These are phyloP conservation scores for Termitomyces sp. DNA, from an alignment of 768 basidiomycete genomes.

Conservation along the genomic window DNA sequence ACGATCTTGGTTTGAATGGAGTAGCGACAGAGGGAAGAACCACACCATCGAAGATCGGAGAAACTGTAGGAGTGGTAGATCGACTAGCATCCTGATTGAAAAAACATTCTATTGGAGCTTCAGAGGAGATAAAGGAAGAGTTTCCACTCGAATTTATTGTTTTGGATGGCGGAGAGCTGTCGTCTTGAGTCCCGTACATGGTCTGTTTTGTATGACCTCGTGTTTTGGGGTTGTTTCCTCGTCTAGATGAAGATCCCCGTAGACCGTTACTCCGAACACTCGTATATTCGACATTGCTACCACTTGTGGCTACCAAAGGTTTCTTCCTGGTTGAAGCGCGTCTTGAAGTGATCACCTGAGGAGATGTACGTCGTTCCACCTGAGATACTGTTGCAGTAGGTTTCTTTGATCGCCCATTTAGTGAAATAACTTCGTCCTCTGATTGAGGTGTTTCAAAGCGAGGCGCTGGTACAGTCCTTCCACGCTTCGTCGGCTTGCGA, in stretches of 20 bases:
- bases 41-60: conserved; percentile 4
- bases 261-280: not conserved
- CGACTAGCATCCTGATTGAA: not conserved
- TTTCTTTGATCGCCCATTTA: not conserved
- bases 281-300: not conserved
- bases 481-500: not conserved
- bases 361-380: not conserved
- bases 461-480: not conserved
- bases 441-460: not conserved
- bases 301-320: not conserved
- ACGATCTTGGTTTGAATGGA: not conserved
- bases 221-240: not conserved
- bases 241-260: not conserved
- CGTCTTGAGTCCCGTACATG: not conserved
- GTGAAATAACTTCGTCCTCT: not conserved
- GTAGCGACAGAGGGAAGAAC: not conserved
- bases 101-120: not conserved
- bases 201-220: not conserved
- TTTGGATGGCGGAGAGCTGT: not conserved
- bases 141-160: not conserved
- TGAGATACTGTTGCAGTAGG: not conserved
- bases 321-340: conserved; percentile 7
- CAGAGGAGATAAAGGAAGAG: not conserved
- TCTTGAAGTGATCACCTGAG: not conserved
- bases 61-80: not conserved